Evolutionary conservation across 225 moss, liverwort and hornwort genomes (phyloP).

Genomic region (Sphagnum contortum): DNA sequence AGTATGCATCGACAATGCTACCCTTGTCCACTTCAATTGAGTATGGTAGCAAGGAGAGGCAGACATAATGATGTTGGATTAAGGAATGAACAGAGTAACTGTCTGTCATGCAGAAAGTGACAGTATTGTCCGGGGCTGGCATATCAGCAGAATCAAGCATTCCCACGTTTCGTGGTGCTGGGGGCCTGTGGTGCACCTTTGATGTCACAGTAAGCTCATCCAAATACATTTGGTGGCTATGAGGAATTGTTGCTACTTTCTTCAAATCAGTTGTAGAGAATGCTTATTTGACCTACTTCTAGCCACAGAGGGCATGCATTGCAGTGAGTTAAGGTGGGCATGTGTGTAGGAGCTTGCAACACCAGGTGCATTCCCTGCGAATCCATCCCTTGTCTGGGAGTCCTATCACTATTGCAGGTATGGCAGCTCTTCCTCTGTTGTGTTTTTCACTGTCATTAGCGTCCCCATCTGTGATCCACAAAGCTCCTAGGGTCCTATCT

Average conservation of each 20-base stretch:
- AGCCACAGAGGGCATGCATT: no score
- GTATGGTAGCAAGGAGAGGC: neutral
- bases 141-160: constrained; percentile 94
- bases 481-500: no score
- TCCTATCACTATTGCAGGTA: constrained; percentile 95
- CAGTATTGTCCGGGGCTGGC: constrained; percentile 77
- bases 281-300: no score
- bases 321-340: no score
- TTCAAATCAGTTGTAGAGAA: no score
- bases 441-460: neutral
- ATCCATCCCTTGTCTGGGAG: constrained; percentile 90
- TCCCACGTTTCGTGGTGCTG: constrained; percentile 87
- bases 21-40: no score
- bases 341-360: constrained; percentile 69
- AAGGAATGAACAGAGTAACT: neutral
- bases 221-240: no score
- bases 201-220: constrained; percentile 50
- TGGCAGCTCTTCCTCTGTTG: neutral
- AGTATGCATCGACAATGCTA: constrained; percentile 7
- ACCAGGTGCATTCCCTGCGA: constrained; percentile 68
- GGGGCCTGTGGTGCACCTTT: constrained; percentile 82
- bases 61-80: neutral
- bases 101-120: constrained; percentile 58
- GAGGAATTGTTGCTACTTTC: no score
- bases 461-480: neutral